phyloP scores from a whole-genome alignment of 208 protist genomes.

The Trypanosoma conorhini region DNA sequence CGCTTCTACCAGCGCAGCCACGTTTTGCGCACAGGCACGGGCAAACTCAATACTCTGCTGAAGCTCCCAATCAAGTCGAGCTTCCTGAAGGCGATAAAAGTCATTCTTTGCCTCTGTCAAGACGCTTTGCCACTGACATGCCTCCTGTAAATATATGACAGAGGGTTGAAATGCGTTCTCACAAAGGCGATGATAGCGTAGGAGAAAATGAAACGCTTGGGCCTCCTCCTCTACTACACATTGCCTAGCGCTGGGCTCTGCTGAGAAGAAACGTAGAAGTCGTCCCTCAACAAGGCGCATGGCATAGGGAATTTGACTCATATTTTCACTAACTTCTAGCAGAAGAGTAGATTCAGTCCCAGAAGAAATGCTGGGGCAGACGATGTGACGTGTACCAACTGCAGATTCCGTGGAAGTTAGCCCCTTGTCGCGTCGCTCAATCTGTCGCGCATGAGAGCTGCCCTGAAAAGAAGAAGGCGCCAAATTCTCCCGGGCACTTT shows the following conservation, averaged over 20 bases:
- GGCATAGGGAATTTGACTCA: neutral
- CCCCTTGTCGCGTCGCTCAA: neutral
- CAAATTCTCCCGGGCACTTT: too few species aligned
- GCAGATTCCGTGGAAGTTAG: neutral
- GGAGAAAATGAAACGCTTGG: slow-evolving; percentile 17
- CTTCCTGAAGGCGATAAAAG: slow-evolving; percentile 2
- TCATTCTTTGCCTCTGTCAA: slow-evolving; percentile 20
- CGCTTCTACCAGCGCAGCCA: slow-evolving; percentile 4
- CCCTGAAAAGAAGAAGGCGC: neutral
- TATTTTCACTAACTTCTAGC: slow-evolving; percentile 1
- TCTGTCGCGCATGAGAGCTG: neutral
- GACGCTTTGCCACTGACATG: slow-evolving; percentile 26
- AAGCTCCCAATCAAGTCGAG: slow-evolving; percentile 5
- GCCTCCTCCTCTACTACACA: neutral
- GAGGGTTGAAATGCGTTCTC: slow-evolving; percentile 12
- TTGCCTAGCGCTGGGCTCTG: slow-evolving; percentile 10
- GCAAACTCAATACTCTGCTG: slow-evolving; percentile 5
- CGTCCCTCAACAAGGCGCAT: slow-evolving; percentile 8
- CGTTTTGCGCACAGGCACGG: neutral
- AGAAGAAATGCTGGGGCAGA: neutral
- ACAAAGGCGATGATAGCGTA: slow-evolving; percentile 24
- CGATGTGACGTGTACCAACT: neutral
- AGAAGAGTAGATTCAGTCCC: neutral
- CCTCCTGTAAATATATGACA: slow-evolving; percentile 25
- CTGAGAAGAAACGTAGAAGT: slow-evolving; percentile 14